These are phyloP conservation scores for Anisogramma anomala DNA, from an alignment of 2,329 filamentous ascomycete species.

Conservation along the genomic window DNA sequence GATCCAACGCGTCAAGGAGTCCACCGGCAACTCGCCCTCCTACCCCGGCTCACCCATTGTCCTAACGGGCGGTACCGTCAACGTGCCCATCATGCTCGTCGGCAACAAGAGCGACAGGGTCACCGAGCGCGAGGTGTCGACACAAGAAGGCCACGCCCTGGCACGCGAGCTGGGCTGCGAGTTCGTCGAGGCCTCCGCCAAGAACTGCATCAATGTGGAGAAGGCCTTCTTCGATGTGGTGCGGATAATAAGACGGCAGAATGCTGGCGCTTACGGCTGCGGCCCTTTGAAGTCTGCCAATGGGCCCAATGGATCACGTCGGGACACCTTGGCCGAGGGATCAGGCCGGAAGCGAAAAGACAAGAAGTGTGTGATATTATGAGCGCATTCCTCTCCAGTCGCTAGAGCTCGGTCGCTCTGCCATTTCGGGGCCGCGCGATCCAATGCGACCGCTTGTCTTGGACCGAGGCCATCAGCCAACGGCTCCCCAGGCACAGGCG, in stretches of 20 bases:
- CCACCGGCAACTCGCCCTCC: slow-evolving; percentile 61
- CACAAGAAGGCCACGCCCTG: slow-evolving; percentile 85
- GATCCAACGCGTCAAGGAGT: slow-evolving; percentile 95
- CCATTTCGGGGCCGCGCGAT: background rate
- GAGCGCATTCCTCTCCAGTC: slow-evolving; percentile 15
- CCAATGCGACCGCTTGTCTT: background rate
- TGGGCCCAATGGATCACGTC: slow-evolving; percentile 19
- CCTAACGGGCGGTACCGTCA: slow-evolving; percentile 46
- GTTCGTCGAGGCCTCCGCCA: slow-evolving; percentile 92
- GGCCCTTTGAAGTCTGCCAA: slow-evolving; percentile 22
- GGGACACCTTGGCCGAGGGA: slow-evolving; percentile 18
- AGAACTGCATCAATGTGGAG: slow-evolving; percentile 97
- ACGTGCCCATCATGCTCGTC: slow-evolving; percentile 92
- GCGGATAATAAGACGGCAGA: slow-evolving; percentile 73
- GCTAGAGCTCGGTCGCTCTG: background rate
- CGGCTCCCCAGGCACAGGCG: background rate
- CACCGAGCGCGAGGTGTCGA: slow-evolving; percentile 90
- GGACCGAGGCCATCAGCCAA: background rate
- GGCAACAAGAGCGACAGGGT: slow-evolving; percentile 98
- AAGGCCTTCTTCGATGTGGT: slow-evolving; percentile 99
- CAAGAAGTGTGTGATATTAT: slow-evolving; percentile 33
- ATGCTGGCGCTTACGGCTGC: slow-evolving; percentile 42
- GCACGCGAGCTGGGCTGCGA: slow-evolving; percentile 89
- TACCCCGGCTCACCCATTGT: slow-evolving; percentile 65
- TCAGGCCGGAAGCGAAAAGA: slow-evolving; percentile 22